These are phyloP conservation scores for Phylloporus sp. DNA, from an alignment of 768 basidiomycete species.

Conservation along the genomic window DNA sequence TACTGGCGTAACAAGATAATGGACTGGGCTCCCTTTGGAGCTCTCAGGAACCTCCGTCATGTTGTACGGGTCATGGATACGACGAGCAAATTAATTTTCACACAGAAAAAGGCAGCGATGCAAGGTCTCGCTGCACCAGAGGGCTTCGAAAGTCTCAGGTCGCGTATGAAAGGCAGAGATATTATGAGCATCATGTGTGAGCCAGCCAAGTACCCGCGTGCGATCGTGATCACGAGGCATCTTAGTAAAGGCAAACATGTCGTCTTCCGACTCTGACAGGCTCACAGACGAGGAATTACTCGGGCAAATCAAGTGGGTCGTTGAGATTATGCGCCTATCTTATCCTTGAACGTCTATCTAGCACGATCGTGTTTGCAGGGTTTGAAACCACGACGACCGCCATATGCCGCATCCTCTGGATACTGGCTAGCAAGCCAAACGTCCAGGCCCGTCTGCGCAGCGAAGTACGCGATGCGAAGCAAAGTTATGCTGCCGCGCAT, in stretches of 20 bases:
- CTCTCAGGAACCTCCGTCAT: conserved; percentile 24
- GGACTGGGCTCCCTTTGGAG: conserved; percentile 30
- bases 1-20: conserved; percentile 33
- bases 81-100: conserved; percentile 25
- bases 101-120: conserved; percentile 27
- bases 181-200: conserved; percentile 41
- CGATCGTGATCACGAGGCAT: not conserved
- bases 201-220: conserved; percentile 6
- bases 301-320: conserved; percentile 37
- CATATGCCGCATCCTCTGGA: conserved; percentile 32
- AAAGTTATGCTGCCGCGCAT: conserved; percentile 4
- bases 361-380: conserved; percentile 35
- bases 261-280: conserved; percentile 27
- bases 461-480: conserved; percentile 31
- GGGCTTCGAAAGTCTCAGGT: conserved; percentile 4
- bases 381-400: conserved; percentile 31
- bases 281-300: conserved; percentile 35
- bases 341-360: conserved; percentile 8
- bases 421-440: conserved; percentile 28
- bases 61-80: conserved; percentile 30
- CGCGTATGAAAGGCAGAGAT: conserved; percentile 26
- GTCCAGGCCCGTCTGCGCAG: conserved; percentile 33
- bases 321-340: not conserved
- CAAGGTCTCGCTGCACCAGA: conserved; percentile 9
- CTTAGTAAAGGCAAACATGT: conserved; percentile 34